Base-by-base conservation (phyloP, 352 stramenopile genomes). In the Phytophthora fragariae region DNA sequence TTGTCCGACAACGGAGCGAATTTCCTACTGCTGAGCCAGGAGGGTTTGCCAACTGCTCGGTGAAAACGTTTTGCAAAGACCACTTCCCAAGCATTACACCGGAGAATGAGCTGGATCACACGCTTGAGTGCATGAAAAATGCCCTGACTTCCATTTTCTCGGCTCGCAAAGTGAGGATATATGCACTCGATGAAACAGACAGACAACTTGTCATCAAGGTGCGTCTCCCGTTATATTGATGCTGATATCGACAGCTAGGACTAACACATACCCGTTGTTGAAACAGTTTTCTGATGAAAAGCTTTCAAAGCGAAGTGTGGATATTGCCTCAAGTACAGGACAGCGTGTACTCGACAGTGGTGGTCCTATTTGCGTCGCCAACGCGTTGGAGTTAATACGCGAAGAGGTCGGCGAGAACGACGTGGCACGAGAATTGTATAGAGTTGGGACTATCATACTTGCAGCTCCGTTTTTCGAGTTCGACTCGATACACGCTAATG, bases 101-200 rank as follows among this genome's bases (percentile, higher is more conserved):
- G 0, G 88, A 95, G 53, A 90, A 92, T 46, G 88, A 95, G 62
- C 68, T 93, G 1, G 86, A 95, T 63, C 86, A 93, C 56, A 92
- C 86, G 3, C 76, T 93, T 2, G 88, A 95, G 67, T 86, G 88
- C 54, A 63, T 91, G 63, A 85, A 91, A 69, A 83, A 74, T 15
- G 77, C 84, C 0, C 70, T 95, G 14, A 85, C 75, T 11, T 75
- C 72, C 3, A 79, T 84, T 61, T 95, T 95, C 60, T 79, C 74
- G 5, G 86, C 86, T 33, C 71, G 81, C 1, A 82, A 77, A 68
- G 79, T 93, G 6, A 76, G 86, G 19, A 85, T 95, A n/a, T 93
- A 88, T 59, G 76, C 82, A 3, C 61, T 92, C 0, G 86, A 95
- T 39, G 58, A 84, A 10, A 39, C 66, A 6, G 75, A 75, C 19